Base-by-base conservation (phyloP, 768 basidiomycete genomes). In the Saitozyma podzolica region DNA sequence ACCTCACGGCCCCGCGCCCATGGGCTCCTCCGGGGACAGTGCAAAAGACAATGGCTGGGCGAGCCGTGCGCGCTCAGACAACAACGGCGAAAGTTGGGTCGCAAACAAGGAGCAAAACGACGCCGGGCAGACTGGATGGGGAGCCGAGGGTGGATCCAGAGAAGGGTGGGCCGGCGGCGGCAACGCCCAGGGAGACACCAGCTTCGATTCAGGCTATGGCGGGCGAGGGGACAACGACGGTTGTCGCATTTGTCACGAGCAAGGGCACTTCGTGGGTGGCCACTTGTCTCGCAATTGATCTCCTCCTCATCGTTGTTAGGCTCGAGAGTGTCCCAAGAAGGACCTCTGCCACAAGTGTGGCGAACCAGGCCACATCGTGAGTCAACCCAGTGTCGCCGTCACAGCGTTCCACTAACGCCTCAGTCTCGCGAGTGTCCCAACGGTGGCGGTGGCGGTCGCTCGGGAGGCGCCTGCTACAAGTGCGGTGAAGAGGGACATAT, bases 371-470 rank as follows among this genome's bases (percentile, higher is more conserved):
- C 68, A 70, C 42, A 17, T 41, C 48, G 65, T 67, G 37, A 54
- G 62, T 57, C 42, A 7, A 13, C 13, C 10, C 2, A 16, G 20
- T 20, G 19, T 17, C 9, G 8, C 7, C 13, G 8, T 49, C 40
- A 29, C 29, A 29, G 29, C 2, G 5, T 29, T 29, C 29, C 29
- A 29, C 29, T 29, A 29, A 29, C 29, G n/a, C 19, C 42, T 1
- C 48, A 68, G 67, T 61, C 67, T 2, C 14, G 49, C n/a, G 60
- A 68, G 9, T 68, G 67, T 39, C 16, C 56, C n/a, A 57, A 62
- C 39, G 60, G 60, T 54, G 61, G 54, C 10, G 54, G 54, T 39
- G 49, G 45, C 41, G 56, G 56, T 14, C 55, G 50, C 51, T 54
- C 56, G 9, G 61, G 64, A 13, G 42, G 62, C 41, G 47, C 14